These are phyloP conservation scores for Suillus alpinus DNA, from an alignment of 768 basidiomycete species.

Conservation along the genomic window DNA sequence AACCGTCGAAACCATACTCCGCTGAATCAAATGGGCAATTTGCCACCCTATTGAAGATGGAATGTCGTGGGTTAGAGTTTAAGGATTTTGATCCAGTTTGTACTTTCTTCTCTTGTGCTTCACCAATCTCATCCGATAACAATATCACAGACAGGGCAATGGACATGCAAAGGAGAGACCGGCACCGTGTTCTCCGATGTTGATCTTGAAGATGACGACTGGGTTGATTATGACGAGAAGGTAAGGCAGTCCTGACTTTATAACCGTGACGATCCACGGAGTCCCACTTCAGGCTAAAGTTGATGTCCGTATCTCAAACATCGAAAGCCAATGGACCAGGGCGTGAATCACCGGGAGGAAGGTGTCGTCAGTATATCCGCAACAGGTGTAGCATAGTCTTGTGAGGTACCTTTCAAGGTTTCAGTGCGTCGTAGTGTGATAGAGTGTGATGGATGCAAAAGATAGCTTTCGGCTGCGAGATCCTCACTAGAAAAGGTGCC, in stretches of 20 bases:
- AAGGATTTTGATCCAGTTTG: slow-evolving; percentile 73
- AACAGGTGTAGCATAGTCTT: background rate
- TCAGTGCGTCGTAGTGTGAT: background rate
- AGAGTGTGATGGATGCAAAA: background rate
- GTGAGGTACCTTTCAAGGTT: background rate
- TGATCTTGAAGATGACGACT: slow-evolving; percentile 65
- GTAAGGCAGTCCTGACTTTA: slow-evolving; percentile 33
- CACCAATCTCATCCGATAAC: background rate
- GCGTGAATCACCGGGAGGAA: slow-evolving; percentile 37
- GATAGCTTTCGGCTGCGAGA: background rate
- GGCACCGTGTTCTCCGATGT: slow-evolving; percentile 61
- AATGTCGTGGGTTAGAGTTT: slow-evolving; percentile 88
- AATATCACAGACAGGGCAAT: slow-evolving; percentile 55
- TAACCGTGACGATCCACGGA: background rate
- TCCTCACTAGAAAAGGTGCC: background rate
- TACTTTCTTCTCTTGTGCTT: background rate
- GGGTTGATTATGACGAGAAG: slow-evolving; percentile 93
- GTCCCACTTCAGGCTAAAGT: slow-evolving; percentile 42
- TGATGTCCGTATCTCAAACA: slow-evolving; percentile 68
- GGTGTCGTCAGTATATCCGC: background rate
- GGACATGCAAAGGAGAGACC: slow-evolving; percentile 71
- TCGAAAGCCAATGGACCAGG: slow-evolving; percentile 66
- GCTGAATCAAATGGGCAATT: slow-evolving; percentile 60
- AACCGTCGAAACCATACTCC: slow-evolving; percentile 37
- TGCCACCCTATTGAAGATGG: slow-evolving; percentile 65